A percentile compares a stretch with the other conserved stretches of the same genome.
Conservation (phyloP, 1,284 basidiomycete genomes). For the Puccinia triticina region DNA sequence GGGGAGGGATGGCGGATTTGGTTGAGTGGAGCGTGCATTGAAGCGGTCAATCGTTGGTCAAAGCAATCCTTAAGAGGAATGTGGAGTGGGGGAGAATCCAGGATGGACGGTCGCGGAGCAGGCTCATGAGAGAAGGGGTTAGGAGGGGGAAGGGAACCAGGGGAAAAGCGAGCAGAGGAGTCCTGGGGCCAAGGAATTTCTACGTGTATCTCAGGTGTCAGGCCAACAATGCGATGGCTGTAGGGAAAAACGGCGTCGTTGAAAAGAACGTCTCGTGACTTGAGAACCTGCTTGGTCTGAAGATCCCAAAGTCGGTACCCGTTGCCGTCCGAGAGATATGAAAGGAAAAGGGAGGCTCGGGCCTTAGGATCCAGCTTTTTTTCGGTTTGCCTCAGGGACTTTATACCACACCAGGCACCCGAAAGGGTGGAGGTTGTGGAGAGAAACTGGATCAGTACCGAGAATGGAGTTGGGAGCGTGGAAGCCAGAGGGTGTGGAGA, state of each 20-base stretch:
- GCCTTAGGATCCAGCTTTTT: not conserved
- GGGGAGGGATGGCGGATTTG: not conserved
- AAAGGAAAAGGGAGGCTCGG: not conserved
- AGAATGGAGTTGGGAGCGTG: not conserved
- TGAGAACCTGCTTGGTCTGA: not conserved
- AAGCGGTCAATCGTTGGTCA: not conserved
- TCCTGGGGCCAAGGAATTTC: not conserved
- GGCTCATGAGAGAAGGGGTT: no score
- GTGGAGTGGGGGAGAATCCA: no score
- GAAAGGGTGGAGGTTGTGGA: not conserved
- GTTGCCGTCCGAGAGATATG: conserved; percentile 1
- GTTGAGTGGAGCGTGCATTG: not conserved
- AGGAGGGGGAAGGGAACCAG: no score
- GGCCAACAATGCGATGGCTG: not conserved
- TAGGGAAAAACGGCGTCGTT: not conserved
- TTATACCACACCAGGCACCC: conserved; percentile 9
- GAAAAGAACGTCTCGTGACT: conserved; percentile 2
- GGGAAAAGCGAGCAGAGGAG: not conserved
- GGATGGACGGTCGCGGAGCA: not conserved
- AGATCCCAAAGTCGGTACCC: no score
- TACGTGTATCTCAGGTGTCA: not conserved
- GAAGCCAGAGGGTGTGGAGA: not conserved
- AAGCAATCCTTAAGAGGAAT: not conserved
- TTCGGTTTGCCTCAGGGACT: no score
- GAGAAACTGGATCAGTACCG: not conserved